Percentiles rank a stretch among this genome's conserved stretches.
These are phyloP conservation scores for Paramecium biaurelia DNA, from an alignment of 73 alveolate genomes.

Conservation along the genomic window DNA sequence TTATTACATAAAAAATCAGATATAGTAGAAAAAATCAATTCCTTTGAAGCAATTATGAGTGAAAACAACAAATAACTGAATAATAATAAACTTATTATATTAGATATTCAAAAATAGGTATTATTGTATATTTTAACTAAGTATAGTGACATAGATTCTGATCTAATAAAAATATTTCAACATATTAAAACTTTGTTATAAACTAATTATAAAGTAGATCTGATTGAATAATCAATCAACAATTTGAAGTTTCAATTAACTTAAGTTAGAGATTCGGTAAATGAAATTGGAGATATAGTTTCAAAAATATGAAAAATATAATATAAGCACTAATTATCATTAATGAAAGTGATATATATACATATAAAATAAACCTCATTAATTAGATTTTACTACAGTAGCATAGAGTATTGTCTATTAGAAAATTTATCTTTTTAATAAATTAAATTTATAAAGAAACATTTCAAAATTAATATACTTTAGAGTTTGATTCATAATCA, in stretches of 20 bases:
- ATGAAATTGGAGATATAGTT: not conserved
- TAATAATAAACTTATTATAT: not conserved
- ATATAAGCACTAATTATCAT: not conserved
- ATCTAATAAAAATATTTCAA: not conserved
- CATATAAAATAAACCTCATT: not conserved
- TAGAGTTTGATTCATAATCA: no score
- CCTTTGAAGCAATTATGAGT: not conserved
- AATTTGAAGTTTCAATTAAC: not conserved
- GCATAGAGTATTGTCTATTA: not conserved
- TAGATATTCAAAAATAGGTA: not conserved
- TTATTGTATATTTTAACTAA: not conserved
- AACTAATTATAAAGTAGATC: not conserved
- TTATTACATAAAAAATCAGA: not conserved
- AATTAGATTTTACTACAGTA: no score
- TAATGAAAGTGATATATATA: not conserved
- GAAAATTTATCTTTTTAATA: not conserved
- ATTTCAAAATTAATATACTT: no score
- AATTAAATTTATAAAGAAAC: no score
- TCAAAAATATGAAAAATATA: not conserved
- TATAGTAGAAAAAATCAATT: not conserved
- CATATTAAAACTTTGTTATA: not conserved
- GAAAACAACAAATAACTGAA: not conserved
- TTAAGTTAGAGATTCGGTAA: not conserved
- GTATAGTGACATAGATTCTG: conserved; percentile 11
- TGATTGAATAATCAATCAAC: not conserved